Evolutionary conservation across 169 alveolate species (phyloP), one percentile per base, ranked within the genome.

Genomic region (Eimeria necatrix): DNA sequence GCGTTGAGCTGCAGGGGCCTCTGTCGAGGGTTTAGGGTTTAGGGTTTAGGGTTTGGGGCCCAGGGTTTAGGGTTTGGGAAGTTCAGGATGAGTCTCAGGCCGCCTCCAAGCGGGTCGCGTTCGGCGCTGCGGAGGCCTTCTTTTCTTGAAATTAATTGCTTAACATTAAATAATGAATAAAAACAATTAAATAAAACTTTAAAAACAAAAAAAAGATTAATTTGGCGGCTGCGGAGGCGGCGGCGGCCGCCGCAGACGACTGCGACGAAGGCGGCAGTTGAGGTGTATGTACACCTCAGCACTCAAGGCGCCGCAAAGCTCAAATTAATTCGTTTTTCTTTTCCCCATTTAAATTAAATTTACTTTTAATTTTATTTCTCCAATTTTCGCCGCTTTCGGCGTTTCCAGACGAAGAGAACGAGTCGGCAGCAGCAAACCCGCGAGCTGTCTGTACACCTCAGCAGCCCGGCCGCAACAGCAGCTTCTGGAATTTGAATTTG

Each of bases 401-500:
- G 14, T 53, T 14, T 53, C 20, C 64, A 9, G 64, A 9, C 14
- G 14, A 14, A 7, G 14, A 14, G 20, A 53, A 53, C 64, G 64
- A 53, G 64, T 14, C 14, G 64, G 7, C 64, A n/a, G n/a, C n/a
- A n/a, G n/a, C n/a, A n/a, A n/a, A n/a, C n/a, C n/a, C n/a, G n/a
- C n/a, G n/a, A n/a, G n/a, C n/a, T n/a, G 7, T 53, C 14, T 53
- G 7, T 53, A 53, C 14, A 53, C 14, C 14, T 7, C 64, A 53
- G 64, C 64, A 53, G 64, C 64, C 14, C 64, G 81, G 59, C 94
- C 94, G 76, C 94, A 90, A 8, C 95, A 6, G 10, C 95, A 12
- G 73, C 94, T 84, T 53, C 61, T 90, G n/a, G n/a, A n/a, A n/a
- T n/a, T n/a, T n/a, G n/a, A n/a, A n/a, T 20, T 90, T 81, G 70